Conservation (phyloP, 768 basidiomycete genomes). For the Leccinum sublutescens region DNA sequence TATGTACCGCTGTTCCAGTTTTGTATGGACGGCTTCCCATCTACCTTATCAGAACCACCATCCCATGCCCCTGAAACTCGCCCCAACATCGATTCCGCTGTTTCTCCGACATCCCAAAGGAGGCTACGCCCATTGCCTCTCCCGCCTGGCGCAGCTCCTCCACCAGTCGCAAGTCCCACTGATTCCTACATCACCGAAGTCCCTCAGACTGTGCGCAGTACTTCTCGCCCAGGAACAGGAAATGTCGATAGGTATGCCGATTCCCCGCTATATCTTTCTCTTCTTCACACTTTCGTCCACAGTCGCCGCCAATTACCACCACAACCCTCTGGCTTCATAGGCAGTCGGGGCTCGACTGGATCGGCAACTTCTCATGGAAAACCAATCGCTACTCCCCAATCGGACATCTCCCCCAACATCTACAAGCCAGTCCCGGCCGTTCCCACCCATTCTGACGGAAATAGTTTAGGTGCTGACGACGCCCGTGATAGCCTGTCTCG, state of each 20-base stretch:
- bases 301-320: constrained; percentile 33
- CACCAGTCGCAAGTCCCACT: constrained; percentile 12
- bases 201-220: constrained; percentile 6
- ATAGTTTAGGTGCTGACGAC: constrained; percentile 14
- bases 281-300: neutral
- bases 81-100: constrained; percentile 20
- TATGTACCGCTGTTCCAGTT: constrained; percentile 11
- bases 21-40: neutral
- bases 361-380: constrained; percentile 23
- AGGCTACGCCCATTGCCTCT: constrained; percentile 29
- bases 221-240: constrained; percentile 28
- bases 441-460: constrained; percentile 17
- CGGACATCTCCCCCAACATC: constrained; percentile 23
- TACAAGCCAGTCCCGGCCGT: constrained; percentile 34
- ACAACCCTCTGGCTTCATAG: constrained; percentile 13
- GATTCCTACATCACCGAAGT: constrained; percentile 19
- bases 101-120: constrained; percentile 31
- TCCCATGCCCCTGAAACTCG: constrained; percentile 20
- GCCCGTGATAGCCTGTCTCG: constrained; percentile 20
- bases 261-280: neutral
- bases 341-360: constrained; percentile 21
- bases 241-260: constrained; percentile 24
- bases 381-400: constrained; percentile 9
- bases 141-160: constrained; percentile 21
- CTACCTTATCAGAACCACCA: constrained; percentile 11